A percentile compares a stretch with the other conserved stretches of the same genome.
These are phyloP conservation scores for Thalassiosira mediterranea DNA, from an alignment of 352 stramenopile genomes.

Conservation along the genomic window DNA sequence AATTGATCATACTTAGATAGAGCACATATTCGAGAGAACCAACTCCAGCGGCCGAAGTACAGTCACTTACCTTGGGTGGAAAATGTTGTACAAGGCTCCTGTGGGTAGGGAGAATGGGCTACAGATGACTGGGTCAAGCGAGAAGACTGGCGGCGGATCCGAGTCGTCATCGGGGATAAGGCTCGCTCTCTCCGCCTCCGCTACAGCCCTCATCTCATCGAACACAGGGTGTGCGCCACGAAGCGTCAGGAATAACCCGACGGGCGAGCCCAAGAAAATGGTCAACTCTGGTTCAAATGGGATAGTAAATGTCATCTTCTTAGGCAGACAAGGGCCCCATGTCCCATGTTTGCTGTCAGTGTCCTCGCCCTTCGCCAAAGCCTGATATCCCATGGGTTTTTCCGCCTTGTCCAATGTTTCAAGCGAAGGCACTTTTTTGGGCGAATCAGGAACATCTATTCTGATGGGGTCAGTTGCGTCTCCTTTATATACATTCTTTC, in stretches of 20 bases:
- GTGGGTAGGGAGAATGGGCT: constrained; percentile 76
- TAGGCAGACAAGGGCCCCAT: constrained; percentile 69
- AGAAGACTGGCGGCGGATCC: constrained; percentile 41
- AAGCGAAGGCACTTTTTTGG: constrained; percentile 13
- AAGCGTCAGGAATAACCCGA: constrained; percentile 81
- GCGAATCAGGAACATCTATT: constrained; percentile 43
- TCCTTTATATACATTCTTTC: constrained; percentile 33
- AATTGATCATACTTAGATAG: too few relatives aligned
- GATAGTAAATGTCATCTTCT: constrained; percentile 62
- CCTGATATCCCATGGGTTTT: constrained; percentile 52
- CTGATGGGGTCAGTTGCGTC: constrained; percentile 39
- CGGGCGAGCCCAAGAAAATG: constrained; percentile 77
- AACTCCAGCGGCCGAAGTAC: not conserved
- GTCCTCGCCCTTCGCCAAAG: constrained; percentile 38
- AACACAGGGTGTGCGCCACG: constrained; percentile 78
- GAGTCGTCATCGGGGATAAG: constrained; percentile 54
- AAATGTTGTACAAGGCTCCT: constrained; percentile 91
- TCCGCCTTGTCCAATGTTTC: constrained; percentile 29
- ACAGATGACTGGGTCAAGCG: constrained; percentile 43
- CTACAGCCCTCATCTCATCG: constrained; percentile 64
- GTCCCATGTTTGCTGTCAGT: constrained; percentile 54
- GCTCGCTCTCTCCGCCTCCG: constrained; percentile 42
- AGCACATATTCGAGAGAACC: constrained; percentile 5
- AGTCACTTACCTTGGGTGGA: constrained; percentile 85
- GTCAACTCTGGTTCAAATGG: constrained; percentile 74